Percentiles rank a stretch among this genome's conserved stretches.
phyloP scores from a whole-genome alignment of 257 asterid species.

The Knoxia roxburghii region DNA sequence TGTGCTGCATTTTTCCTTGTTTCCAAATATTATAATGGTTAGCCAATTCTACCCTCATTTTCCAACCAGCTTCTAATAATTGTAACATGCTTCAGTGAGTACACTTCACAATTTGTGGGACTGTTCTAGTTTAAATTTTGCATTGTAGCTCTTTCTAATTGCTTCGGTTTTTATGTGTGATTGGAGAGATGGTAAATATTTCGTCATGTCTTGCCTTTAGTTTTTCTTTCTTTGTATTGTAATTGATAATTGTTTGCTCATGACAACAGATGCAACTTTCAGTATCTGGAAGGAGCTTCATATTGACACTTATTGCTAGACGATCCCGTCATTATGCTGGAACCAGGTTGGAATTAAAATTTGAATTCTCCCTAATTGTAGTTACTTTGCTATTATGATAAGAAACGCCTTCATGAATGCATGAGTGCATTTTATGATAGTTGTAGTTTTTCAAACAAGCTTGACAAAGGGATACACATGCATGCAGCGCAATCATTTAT shows the following conservation, averaged over 20 bases:
- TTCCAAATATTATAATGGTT: neutral
- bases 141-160: neutral
- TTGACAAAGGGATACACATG: neutral
- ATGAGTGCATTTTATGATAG: neutral
- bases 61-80: neutral
- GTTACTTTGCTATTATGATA: neutral
- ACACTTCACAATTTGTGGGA: neutral
- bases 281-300: slow-evolving; percentile 47
- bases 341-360: slow-evolving; percentile 54
- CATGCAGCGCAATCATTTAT: neutral
- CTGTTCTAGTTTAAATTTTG: neutral
- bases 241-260: slow-evolving; percentile 12
- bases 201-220: neutral
- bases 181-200: neutral
- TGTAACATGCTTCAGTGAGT: neutral
- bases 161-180: neutral
- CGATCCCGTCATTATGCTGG: slow-evolving; percentile 99
- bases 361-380: neutral
- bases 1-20: neutral
- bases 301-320: slow-evolving; percentile 74
- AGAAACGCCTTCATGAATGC: neutral
- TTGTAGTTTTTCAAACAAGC: neutral
- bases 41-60: neutral
- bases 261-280: slow-evolving; percentile 58
- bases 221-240: neutral